A percentile compares a stretch with the other conserved stretches of the same genome.
phyloP scores from a whole-genome alignment of 1,284 basidiomycete species.

The Irpex sp. region DNA sequence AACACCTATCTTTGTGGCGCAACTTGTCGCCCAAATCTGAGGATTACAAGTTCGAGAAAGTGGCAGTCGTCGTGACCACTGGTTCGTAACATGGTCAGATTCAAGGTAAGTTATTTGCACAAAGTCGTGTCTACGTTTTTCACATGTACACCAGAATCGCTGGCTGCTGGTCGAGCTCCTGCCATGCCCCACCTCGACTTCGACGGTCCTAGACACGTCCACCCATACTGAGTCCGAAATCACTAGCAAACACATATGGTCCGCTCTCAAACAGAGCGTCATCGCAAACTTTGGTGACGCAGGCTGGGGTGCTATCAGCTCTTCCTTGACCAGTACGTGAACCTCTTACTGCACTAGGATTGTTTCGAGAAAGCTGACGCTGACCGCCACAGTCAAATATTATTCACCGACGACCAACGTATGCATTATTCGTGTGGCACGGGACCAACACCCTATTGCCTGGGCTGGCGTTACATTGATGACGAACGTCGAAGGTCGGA shows the following conservation, averaged over 20 bases:
- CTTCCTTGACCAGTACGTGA: conserved; percentile 58
- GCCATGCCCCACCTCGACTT: conserved; percentile 29
- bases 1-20: not conserved
- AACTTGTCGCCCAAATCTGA: not conserved
- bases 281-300: conserved; percentile 71
- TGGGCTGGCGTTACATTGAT: conserved; percentile 72
- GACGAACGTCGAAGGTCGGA: conserved; percentile 50
- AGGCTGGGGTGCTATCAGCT: conserved; percentile 74
- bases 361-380: not conserved
- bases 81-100: conserved; percentile 46
- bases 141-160: conserved; percentile 54
- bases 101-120: conserved; percentile 41
- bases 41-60: not conserved
- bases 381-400: conserved; percentile 67
- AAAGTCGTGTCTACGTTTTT: not conserved
- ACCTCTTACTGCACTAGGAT: not conserved
- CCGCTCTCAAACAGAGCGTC: conserved; percentile 62
- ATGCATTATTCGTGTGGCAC: conserved; percentile 74
- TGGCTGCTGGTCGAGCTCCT: conserved; percentile 79
- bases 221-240: conserved; percentile 22
- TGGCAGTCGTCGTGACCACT: not conserved
- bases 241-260: conserved; percentile 59
- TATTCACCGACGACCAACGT: conserved; percentile 75
- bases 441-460: conserved; percentile 70
- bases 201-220: conserved; percentile 5